Conservation (phyloP, 169 alveolate species). For the Plasmodium billcollinsi region DNA sequence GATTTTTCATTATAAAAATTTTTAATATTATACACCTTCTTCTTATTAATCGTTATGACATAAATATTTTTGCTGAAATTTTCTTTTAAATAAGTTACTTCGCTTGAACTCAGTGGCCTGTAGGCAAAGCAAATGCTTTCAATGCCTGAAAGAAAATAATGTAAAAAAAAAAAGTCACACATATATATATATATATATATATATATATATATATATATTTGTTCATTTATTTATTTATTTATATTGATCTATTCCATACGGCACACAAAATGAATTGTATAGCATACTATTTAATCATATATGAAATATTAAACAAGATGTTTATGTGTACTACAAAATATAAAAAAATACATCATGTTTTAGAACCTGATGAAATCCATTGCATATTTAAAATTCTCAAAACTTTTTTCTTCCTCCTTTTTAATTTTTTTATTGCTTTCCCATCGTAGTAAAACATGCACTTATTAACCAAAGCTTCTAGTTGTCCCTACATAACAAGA, state of each 20-base stretch:
- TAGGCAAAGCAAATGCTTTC: slow-evolving; percentile 70
- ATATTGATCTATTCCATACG: too few relatives aligned
- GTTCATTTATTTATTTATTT: too few relatives aligned
- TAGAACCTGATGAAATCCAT: slow-evolving; percentile 59
- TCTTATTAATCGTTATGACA: slow-evolving; percentile 36
- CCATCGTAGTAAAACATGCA: slow-evolving; percentile 73
- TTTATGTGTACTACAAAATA: background rate
- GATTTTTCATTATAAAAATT: slow-evolving; percentile 44
- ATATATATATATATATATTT: too few relatives aligned
- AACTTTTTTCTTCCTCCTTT: slow-evolving; percentile 41
- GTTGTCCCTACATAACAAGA: slow-evolving; percentile 30
- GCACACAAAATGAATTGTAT: too few relatives aligned
- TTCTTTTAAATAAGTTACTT: slow-evolving; percentile 22
- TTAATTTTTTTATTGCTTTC: slow-evolving; percentile 25
- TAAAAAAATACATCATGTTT: too few relatives aligned
- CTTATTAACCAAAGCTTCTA: slow-evolving; percentile 56
- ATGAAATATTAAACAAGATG: background rate
- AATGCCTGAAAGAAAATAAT: slow-evolving; percentile 13
- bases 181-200: too few relatives aligned
- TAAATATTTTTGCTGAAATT: slow-evolving; percentile 37
- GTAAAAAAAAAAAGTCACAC: background rate
- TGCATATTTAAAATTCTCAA: slow-evolving; percentile 47
- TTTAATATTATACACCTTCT: slow-evolving; percentile 34
- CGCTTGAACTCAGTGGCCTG: slow-evolving; percentile 45
- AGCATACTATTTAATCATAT: too few relatives aligned